These are phyloP conservation scores for Trichopus zeylanicus DNA, from an alignment of 116 monocot species.

Conservation along the genomic window DNA sequence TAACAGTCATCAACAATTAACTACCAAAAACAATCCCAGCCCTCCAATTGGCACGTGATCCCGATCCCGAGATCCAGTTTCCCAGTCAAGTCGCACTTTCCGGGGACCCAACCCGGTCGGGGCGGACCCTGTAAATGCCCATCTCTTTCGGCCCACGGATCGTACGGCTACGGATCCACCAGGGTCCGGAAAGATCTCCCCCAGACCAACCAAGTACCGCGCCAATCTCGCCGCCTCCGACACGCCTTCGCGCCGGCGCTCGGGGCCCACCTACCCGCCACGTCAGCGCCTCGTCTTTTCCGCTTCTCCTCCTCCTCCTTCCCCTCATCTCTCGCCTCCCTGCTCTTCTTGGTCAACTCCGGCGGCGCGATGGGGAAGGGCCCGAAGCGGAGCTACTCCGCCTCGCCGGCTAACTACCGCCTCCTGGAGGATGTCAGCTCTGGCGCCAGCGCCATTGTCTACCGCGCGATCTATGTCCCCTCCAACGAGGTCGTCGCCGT, in stretches of 20 bases:
- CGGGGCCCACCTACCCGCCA: background rate
- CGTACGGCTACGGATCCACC: background rate
- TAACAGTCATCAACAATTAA: no score
- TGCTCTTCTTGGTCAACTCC: background rate
- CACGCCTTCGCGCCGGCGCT: background rate
- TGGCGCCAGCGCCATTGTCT: slow-evolving; percentile 89
- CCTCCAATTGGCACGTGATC: no score
- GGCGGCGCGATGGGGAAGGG: background rate
- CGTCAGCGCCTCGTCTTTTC: background rate
- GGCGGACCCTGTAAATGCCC: no score
- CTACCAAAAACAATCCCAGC: no score
- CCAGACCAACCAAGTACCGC: background rate
- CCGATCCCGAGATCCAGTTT: no score
- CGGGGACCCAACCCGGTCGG: no score
- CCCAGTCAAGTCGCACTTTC: no score
- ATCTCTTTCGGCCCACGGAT: background rate
- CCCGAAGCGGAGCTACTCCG: slow-evolving; percentile 41
- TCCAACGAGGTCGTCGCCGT: slow-evolving; percentile 73
- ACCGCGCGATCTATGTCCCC: slow-evolving; percentile 66
- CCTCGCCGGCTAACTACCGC: slow-evolving; percentile 46
- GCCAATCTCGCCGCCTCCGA: background rate
- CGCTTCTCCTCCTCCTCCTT: background rate
- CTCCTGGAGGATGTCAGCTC: slow-evolving; percentile 83
- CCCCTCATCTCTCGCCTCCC: background rate
- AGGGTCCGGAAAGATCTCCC: background rate